Base-by-base conservation (phyloP, 768 basidiomycete species). In the Paxillus ammoniavirescens region DNA sequence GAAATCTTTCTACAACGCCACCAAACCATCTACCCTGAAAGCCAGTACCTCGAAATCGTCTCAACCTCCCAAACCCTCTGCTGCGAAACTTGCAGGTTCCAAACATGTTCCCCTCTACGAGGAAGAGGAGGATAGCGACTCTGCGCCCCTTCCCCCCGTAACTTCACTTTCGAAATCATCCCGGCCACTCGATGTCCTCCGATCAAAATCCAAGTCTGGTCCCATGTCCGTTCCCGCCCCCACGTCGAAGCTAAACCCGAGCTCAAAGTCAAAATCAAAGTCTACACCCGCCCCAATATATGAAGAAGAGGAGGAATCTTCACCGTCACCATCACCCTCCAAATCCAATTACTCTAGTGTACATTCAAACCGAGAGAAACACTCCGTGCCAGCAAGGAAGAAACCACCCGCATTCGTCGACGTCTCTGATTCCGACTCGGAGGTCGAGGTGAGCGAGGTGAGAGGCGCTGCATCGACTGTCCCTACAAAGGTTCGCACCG, bases 161-260 rank as follows among this genome's bases (percentile, higher is more conserved):
- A 35, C 42, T 36, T 28, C 38, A 0, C 47, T 67, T 13, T 47
- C 60, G 17, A 59, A 54, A 56, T 54, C 59, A 12, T 55, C 14
- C 15, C 66, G 66, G n/a, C 66, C 66, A 0, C 67, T 68, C 13
- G 66, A 69, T n/a, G 18, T 67, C 47, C 50, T 64, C 13, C 63
- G 63, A 38, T 58, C 54, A 4, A 62, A 56, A 52, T 9, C 45
- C 28, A 59, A 43, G 33, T 5, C 7, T 10, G 14, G 15, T 15
- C 15, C 42, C 17, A n/a, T 31, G 17, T 30, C 23, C 5, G 21
- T 33, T 17, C 10, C 46, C 3, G 3, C 43, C 14, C 23, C 9
- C 35, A 12, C 35, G 3, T 13, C 35, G 5, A 35, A 12, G 35
- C 35, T 13, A 35, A 18, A 50, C 18, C 15, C 28, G 5, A 45